These are phyloP conservation scores for Cenchrus purpureus DNA, from an alignment of 176 grass and related monocot species.

Conservation along the genomic window DNA sequence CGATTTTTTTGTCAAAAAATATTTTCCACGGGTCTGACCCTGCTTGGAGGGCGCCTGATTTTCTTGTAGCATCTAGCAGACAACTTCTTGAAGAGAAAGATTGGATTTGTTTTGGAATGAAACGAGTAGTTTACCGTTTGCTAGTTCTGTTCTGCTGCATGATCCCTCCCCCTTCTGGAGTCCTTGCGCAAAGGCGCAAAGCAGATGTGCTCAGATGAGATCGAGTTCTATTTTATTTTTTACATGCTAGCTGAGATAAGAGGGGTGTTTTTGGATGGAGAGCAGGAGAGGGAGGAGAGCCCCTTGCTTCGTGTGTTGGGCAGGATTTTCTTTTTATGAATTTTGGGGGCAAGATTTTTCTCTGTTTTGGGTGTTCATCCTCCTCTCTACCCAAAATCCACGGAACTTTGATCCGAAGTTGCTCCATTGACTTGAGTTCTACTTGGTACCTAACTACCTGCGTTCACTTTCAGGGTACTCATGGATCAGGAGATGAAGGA, in stretches of 20 bases:
- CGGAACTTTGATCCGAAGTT: background rate
- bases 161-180: background rate
- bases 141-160: background rate
- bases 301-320: background rate
- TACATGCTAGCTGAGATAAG: background rate
- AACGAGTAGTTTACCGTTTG: background rate
- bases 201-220: background rate
- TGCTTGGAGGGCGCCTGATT: background rate
- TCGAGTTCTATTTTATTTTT: background rate
- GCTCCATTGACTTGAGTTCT: background rate
- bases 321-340: background rate
- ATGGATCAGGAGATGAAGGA: conserved; percentile 60
- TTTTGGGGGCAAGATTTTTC: background rate
- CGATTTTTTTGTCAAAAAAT: too few species aligned
- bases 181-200: background rate
- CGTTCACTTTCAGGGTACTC: conserved; percentile 29
- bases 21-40: too few species aligned
- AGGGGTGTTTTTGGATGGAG: background rate
- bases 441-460: background rate
- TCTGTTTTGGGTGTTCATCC: background rate
- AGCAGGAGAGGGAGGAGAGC: background rate
- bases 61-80: background rate
- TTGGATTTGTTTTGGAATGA: background rate
- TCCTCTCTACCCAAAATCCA: background rate
- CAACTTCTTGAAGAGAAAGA: background rate